Evolutionary conservation across 306 rosid species (phyloP), one percentile per base, ranked within the genome.

Genomic region (Acacia melanoxylon): DNA sequence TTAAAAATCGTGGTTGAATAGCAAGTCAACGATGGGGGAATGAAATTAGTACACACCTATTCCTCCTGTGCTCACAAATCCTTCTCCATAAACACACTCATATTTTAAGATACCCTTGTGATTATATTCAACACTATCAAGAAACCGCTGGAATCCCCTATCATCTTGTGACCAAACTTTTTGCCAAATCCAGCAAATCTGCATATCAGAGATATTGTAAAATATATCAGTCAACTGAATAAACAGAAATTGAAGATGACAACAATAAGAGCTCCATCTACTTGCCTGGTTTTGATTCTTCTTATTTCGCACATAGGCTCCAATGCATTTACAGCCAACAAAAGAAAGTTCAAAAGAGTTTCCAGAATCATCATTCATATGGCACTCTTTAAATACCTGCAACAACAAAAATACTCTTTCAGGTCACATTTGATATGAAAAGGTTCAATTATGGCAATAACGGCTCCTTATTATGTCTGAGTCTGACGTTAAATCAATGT

Each of bases 221-320:
- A 44, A 31, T 40, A 54, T 75, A 48, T 82, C 41, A 61, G 85
- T 59, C 76, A 78, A 80, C 45, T n/a, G 69, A 17, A 48, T 75
- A 71, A 69, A 75, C 46, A 76, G 68, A 82, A 58, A 59, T 49
- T 46, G 22, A 10, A 19, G 45, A 66, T 12, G 10, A 49, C 56
- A 68, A 15, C 68, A 13, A 74, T n/a, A 48, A 63, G 68, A 66
- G 45, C 13, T 24, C 67, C 71, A 76, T 61, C 49, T 73, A 29
- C 59, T 77, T 82, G 93, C 99, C 91, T 95, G 99, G 83, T 95
- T 95, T 82, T 95, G 99, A 89, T 92, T 95, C 91, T 86, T 95
- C 76, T 95, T 95, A 72, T 86, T 95, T 61, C 97, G 80, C 49
- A 94, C 99, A 85, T 95, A 95, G 78, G 99, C 99, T 69, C 99